Evolutionary conservation across 1,139 yeast genomes (phyloP).

Genomic region (Ogataea hybrid): DNA sequence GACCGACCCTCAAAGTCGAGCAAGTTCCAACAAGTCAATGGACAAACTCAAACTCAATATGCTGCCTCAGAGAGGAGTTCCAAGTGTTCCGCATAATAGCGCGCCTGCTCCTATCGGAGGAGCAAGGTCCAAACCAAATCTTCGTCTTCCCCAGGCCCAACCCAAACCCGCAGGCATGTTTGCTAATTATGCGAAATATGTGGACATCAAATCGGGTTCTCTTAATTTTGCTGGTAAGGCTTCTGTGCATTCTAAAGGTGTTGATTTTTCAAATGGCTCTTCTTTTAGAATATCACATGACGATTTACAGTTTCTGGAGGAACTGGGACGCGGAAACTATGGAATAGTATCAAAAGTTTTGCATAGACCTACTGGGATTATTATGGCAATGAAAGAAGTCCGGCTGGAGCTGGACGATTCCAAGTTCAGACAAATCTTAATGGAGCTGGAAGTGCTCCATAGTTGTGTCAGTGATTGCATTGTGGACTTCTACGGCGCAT

Average conservation of each 20-base stretch:
- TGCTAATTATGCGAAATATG: constrained; percentile 80
- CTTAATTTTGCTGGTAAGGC: constrained; percentile 93
- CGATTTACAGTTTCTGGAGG: constrained; percentile 80
- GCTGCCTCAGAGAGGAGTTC: constrained; percentile 25
- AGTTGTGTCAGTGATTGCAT: constrained; percentile 87
- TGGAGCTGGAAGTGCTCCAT: constrained; percentile 93
- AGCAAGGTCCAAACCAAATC: constrained; percentile 11
- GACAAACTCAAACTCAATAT: constrained; percentile 24
- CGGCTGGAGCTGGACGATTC: constrained; percentile 87
- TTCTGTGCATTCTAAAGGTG: constrained; percentile 86
- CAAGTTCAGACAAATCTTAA: constrained; percentile 86
- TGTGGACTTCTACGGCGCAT: constrained; percentile 96
- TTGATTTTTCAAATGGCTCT: constrained; percentile 85
- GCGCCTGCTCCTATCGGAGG: not conserved
- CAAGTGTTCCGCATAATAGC: constrained; percentile 3
- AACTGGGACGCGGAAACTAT: constrained; percentile 91
- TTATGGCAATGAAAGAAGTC: constrained; percentile 98
- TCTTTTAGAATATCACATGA: constrained; percentile 84
- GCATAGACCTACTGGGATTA: constrained; percentile 89
- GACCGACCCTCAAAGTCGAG: constrained; percentile 17
- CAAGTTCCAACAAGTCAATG: constrained; percentile 12
- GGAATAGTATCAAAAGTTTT: constrained; percentile 92
- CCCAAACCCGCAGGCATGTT: constrained; percentile 54
- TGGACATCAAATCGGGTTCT: constrained; percentile 89
- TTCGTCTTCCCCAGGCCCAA: constrained; percentile 17